These are phyloP conservation scores for Sporothrix curviconia DNA, from an alignment of 2,329 filamentous ascomycete genomes.

Conservation along the genomic window DNA sequence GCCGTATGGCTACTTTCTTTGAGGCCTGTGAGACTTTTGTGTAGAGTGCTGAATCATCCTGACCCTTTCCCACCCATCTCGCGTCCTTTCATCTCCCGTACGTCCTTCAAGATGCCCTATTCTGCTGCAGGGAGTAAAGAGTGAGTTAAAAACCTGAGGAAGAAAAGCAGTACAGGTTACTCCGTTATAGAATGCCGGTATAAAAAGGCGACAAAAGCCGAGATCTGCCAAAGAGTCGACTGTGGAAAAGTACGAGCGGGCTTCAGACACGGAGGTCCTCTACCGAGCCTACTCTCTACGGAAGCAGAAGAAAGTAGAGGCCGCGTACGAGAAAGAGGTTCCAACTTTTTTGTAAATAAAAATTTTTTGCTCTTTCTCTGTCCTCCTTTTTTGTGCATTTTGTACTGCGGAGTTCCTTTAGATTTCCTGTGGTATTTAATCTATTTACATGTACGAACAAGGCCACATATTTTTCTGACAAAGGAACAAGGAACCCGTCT, in stretches of 20 bases:
- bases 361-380: too few species aligned
- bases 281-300: neutral
- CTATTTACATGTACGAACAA: too few species aligned
- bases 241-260: neutral
- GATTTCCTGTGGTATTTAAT: too few species aligned
- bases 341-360: too few species aligned
- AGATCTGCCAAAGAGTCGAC: neutral
- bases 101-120: neutral
- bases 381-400: too few species aligned
- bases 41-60: neutral
- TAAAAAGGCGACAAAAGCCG: neutral
- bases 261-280: slow-evolving; percentile 2
- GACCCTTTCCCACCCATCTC: neutral
- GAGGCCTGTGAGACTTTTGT: neutral
- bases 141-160: neutral
- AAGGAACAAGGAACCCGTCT: too few species aligned
- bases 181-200: neutral
- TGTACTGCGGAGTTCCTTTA: too few species aligned
- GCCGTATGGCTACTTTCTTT: neutral
- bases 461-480: too few species aligned
- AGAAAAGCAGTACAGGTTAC: neutral
- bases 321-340: neutral
- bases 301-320: neutral
- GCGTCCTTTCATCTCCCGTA: neutral
- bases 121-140: neutral